Evolutionary conservation across 176 grass and related monocot species (phyloP), one percentile per base, ranked within the genome.

Genomic region (Oryza punctata): DNA sequence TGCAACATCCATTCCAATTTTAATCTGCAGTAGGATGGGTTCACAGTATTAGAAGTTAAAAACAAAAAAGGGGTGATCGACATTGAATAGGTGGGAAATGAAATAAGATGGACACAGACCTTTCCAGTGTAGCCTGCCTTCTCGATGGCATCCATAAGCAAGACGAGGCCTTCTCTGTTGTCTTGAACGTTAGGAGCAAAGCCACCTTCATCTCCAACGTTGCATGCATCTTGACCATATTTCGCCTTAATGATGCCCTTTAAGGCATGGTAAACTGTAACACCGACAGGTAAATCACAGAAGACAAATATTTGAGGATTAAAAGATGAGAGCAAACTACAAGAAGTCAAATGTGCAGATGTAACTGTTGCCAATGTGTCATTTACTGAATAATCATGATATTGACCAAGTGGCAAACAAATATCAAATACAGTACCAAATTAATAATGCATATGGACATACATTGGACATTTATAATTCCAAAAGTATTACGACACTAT

Each of bases 151-250:
- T 94, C 91, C 88, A 99, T 99, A 82, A 99, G 93, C 65, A 99
- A 90, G 63, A 99, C 87, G 73, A 99, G 91, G 8, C 96, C 96
- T 82, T 99, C 96, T 83, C 91, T 93, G 83, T 96, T 94, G 80
- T 99, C 96, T 83, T 99, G 96, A 88, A 99, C 93, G 76, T 99
- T 99, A 78, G 96, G 96, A 89, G 96, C 96, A 90, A 99, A 99
- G 43, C 96, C 96, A 72, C 93, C 91, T 92, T 96, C 93, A 81
- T 94, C 96, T 87, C 96, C 96, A 24, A 96, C 93, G 71, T 99
- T 99, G 91, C 96, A 99, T 30, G 96, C 93, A 87, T 99, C 96
- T 88, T 99, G 93, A 45, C 96, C 96, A 68, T 99, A 99, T 84
- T 96, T 99, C 43, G 93, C 80, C 86, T 99, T 99, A 73, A 99